Base-by-base conservation (phyloP, 805 yeast genomes). In the Grigorovia yakushimaensis region DNA sequence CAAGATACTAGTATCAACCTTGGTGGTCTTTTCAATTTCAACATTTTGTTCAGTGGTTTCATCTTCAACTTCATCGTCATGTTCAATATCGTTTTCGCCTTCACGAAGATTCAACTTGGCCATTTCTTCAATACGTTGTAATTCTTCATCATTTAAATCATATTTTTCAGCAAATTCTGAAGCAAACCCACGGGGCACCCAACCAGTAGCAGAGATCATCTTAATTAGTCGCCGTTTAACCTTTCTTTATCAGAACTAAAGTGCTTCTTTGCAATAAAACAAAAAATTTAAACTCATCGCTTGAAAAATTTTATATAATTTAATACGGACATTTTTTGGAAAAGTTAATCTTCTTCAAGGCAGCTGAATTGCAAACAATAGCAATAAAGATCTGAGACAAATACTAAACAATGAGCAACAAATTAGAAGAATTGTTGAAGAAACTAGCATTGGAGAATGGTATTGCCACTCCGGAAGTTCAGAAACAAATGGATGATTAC, bases 121-220 rank as follows among this genome's bases (percentile, higher is more conserved):
- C 78, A 93, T 75, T 54, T 81, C 79, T 51, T 82, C 78, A 62
- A 93, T 88, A 68, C 97, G 77, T 48, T 79, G 91, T 86, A 93
- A 82, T 68, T 93, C 98, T 50, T 78, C 91, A 52, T 93, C 98
- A 55, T 88, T 82, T 47, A 91, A 70, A 55, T 87, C 95, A 58
- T 88, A 88, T 60, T 84, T 78, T 58, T 80, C 87, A 5, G 98
- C 98, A 61, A 82, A 86, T 65, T 89, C 97, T 37, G 94, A 78
- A 24, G 98, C 94, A 65, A 75, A 84, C 5, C 98, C 98, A 59
- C 96, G 79, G 44, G 98, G 97, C 21, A 91, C 96, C 98, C 98
- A 93, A 45, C 82, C 72, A 43, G 93, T 81, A 23, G 97, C 84
- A 38, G 98, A 88, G 53, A 91, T 83, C 96, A 89, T 88, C 33